Evolutionary conservation across 1,284 basidiomycete species (phyloP).

Genomic region (Moesziomyces sp.): DNA sequence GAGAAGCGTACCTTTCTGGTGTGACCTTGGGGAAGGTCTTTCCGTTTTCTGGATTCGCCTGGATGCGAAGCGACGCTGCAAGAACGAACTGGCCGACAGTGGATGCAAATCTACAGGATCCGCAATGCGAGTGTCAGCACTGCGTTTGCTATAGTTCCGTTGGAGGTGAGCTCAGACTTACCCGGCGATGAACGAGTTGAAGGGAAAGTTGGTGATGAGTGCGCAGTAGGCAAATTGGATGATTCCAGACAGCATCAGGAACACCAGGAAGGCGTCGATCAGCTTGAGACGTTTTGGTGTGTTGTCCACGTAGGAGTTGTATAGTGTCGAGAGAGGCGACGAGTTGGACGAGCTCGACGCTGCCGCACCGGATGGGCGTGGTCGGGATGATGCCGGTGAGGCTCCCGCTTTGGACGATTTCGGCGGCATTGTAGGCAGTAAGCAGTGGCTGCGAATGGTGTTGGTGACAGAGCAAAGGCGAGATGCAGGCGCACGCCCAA

Average conservation of each 20-base stretch:
- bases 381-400: conserved; percentile 10
- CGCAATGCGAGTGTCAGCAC: background rate
- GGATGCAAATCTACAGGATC: conserved; percentile 79
- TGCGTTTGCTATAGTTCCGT: background rate
- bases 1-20: conserved; percentile 81
- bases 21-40: conserved; percentile 74
- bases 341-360: conserved; percentile 14
- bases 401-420: conserved; percentile 26
- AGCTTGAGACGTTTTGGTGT: conserved; percentile 89
- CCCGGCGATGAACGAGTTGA: conserved; percentile 97
- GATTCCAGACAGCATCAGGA: conserved; percentile 90
- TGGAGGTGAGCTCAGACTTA: conserved; percentile 70
- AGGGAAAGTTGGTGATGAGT: conserved; percentile 90
- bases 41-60: conserved; percentile 87
- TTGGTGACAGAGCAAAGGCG: background rate
- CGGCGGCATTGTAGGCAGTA: conserved; percentile 26
- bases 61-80: conserved; percentile 87
- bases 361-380: conserved; percentile 15
- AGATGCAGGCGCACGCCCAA: background rate
- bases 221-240: conserved; percentile 92
- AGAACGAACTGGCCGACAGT: conserved; percentile 97
- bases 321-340: conserved; percentile 69
- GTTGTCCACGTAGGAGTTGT: conserved; percentile 79
- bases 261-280: conserved; percentile 90
- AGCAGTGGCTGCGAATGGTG: background rate